Percentiles rank a stretch among this genome's conserved stretches.
These are phyloP conservation scores for Starmerella geochares DNA, from an alignment of 805 yeast genomes.

Conservation along the genomic window DNA sequence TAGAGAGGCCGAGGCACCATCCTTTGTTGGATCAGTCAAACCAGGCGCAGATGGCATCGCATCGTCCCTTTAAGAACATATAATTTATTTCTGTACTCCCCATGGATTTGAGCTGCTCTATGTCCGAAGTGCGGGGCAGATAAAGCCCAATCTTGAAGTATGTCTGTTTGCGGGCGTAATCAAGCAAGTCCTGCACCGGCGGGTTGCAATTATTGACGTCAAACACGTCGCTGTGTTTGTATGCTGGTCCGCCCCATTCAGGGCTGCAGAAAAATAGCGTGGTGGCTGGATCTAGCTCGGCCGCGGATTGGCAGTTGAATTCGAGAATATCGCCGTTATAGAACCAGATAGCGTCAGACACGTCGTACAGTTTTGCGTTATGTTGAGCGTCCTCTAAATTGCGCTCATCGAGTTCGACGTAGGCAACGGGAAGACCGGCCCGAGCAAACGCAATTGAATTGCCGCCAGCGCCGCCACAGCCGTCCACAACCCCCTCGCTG, in stretches of 20 bases:
- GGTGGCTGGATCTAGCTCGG: slow-evolving; percentile 8
- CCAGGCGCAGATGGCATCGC: slow-evolving; percentile 19
- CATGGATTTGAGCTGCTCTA: slow-evolving; percentile 16
- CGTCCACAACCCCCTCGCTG: slow-evolving; percentile 40
- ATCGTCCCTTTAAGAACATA: slow-evolving; percentile 16
- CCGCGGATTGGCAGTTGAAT: slow-evolving; percentile 19
- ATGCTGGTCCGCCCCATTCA: slow-evolving; percentile 28
- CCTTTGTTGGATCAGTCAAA: too few species aligned
- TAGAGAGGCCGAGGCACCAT: too few species aligned
- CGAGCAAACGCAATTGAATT: slow-evolving; percentile 63
- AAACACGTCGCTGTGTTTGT: slow-evolving; percentile 16
- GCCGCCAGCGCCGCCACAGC: slow-evolving; percentile 85
- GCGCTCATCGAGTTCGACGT: slow-evolving; percentile 26
- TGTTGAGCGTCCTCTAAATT: slow-evolving; percentile 31
- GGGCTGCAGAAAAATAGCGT: slow-evolving; percentile 25
- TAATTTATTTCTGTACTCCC: slow-evolving; percentile 21
- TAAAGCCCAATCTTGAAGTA: slow-evolving; percentile 11
- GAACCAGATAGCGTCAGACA: slow-evolving; percentile 36
- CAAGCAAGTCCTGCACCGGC: slow-evolving; percentile 14
- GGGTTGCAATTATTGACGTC: slow-evolving; percentile 23
- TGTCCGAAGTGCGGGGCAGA: slow-evolving; percentile 23
- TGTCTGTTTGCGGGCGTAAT: slow-evolving; percentile 10
- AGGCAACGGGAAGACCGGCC: slow-evolving; percentile 30
- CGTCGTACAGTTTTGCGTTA: slow-evolving; percentile 54
- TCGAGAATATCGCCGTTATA: slow-evolving; percentile 42